Base-by-base conservation (phyloP, 805 yeast genomes). In the Citeromyces matritensis region DNA sequence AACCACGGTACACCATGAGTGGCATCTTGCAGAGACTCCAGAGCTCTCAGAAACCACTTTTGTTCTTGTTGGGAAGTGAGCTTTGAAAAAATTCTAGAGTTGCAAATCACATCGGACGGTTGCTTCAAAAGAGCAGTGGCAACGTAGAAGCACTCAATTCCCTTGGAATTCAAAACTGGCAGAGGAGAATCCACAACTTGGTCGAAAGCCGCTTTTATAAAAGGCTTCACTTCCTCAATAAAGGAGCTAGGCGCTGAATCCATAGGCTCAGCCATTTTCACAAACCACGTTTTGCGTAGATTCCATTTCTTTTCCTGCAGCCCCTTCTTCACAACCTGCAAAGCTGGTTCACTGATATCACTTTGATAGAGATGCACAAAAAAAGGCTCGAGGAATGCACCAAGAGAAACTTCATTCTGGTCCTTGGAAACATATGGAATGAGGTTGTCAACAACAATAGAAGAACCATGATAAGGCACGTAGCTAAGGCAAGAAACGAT, bases 201-300 rank as follows among this genome's bases (percentile, higher is more conserved):
- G 1, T 54, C 51, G 12, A 63, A 48, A 1, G 64, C 47, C 3
- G 41, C 29, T 2, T 39, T 29, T 26, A 57, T 39, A 1, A 44
- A 35, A 11, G 60, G 51, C 5, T 45, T 31, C 3, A 50, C 9
- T 1, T 37, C 43, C 3, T 34, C 26, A 9, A 44, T 26, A 25
- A 53, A 47, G 9, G 15, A 29, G 24, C 34, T 39, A 4, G 30
- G 9, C 19, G 35, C 32, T 6, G 35, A 14, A 2, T 33, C 24
- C 4, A 44, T 32, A 3, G 63, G 31, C 5, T 47, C 40, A 1
- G 47, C 40, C 10, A 78, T 44, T 24, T 68, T 51, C 24, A 60
- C 44, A 34, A 65, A 63, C 96, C 96, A 88, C 13, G 70, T 53
- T 43, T 69, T 71, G 40, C 78, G 67, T 15, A 81, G 50, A 23